Conservation (phyloP, 208 protist genomes). For the Leishmania braziliensis region DNA sequence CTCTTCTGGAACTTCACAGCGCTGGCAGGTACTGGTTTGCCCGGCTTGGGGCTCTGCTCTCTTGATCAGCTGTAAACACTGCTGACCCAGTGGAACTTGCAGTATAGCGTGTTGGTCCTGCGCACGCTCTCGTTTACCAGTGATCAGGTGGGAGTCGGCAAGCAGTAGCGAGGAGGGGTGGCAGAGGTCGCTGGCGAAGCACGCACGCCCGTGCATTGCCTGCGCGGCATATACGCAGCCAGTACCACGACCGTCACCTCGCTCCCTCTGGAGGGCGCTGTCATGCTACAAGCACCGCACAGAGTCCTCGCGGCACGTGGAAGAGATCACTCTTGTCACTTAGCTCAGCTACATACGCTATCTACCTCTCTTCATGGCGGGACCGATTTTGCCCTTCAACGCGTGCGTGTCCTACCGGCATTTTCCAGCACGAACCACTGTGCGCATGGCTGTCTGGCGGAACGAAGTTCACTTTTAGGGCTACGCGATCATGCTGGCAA, state of each 20-base stretch:
- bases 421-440: constrained; percentile 40
- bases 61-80: constrained; percentile 28
- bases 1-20: constrained; percentile 50
- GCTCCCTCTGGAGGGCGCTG: constrained; percentile 24
- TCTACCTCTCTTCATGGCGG: constrained; percentile 85
- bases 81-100: constrained; percentile 55
- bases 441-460: constrained; percentile 13
- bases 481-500: constrained; percentile 36
- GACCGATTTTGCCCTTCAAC: constrained; percentile 87
- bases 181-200: constrained; percentile 23
- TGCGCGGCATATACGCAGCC: constrained; percentile 25
- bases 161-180: constrained; percentile 17
- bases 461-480: constrained; percentile 41
- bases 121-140: constrained; percentile 80
- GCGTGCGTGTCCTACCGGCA: constrained; percentile 79
- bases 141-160: constrained; percentile 42
- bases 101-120: constrained; percentile 80
- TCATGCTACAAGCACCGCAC: constrained; percentile 56
- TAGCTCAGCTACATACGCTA: constrained; percentile 90
- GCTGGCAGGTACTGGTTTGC: constrained; percentile 41
- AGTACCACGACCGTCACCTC: not conserved
- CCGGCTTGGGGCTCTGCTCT: constrained; percentile 44
- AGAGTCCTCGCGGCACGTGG: constrained; percentile 37
- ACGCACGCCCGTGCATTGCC: constrained; percentile 38
- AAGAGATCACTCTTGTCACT: constrained; percentile 55